Base-by-base conservation (phyloP, 1,284 basidiomycete species). In the Phlebopus sp. region DNA sequence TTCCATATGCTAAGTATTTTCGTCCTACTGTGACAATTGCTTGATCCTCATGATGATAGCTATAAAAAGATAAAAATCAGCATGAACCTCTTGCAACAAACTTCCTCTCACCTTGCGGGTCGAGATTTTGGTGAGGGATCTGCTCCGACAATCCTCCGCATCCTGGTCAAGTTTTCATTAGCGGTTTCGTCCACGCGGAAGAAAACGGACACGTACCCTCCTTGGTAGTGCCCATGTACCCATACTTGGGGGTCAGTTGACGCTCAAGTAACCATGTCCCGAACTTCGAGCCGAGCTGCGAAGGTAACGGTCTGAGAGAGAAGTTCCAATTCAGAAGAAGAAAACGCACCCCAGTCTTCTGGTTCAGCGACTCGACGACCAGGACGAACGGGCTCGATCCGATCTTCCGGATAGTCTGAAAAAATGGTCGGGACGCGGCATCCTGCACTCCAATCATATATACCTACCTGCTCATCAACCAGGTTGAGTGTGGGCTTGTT, bases 261-360 rank as follows among this genome's bases (percentile, higher is more conserved):
- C 90, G 84, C 67, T 92, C 87, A 37, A 92, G 74, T 21, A 92
- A 72, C 87, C 87, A 92, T 0, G 90, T 89, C 29, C 90, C 90
- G 60, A 79, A 84, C 69, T 84, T 87, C 34, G 83, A 86, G 37
- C 88, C 89, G 58, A 90, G 81, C 84, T 87, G 46, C 3, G 3
- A 19, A 29, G 8, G 51, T 23, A 1, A 40, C 15, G 32, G 8
- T n/a, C 13, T 4, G 9, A 30, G 21, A 36, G 31, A 37, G 38
- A 41, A 36, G 18, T 21, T 37, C 17, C 13, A 46, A n/a, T 27
- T 32, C 23, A 53, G 25, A 46, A 23, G 31, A 40, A 21, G 25
- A 37, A 47, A 29, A 68, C 81, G 44, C 66, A 87, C 84, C 14
- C 88, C 90, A 11, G 90, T 92, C 79, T 88, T 90, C 69, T 86